Evolutionary conservation across 768 basidiomycete species (phyloP).

Genomic region (Boletus vermiculosoides): DNA sequence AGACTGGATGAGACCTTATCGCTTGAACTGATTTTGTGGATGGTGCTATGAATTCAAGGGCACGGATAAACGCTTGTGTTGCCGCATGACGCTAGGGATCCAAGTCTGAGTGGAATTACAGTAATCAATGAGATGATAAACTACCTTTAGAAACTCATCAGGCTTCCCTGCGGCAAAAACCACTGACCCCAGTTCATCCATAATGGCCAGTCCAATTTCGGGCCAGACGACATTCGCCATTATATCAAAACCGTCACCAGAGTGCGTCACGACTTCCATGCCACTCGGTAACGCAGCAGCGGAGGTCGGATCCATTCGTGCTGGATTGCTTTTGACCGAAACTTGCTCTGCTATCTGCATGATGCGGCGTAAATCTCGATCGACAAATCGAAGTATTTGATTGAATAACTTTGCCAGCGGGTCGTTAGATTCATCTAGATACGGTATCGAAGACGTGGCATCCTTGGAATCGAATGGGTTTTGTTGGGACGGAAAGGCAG

Average conservation of each 20-base stretch:
- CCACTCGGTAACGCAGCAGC: neutral
- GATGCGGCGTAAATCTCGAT: slow-evolving; percentile 68
- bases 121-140: slow-evolving; percentile 14
- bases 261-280: slow-evolving; percentile 5
- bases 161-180: slow-evolving; percentile 94
- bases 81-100: slow-evolving; percentile 73
- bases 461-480: slow-evolving; percentile 38
- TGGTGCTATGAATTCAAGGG: slow-evolving; percentile 81
- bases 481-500: slow-evolving; percentile 44
- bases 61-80: slow-evolving; percentile 77
- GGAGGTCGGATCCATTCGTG: slow-evolving; percentile 14
- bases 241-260: slow-evolving; percentile 64
- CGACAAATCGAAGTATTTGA: slow-evolving; percentile 76
- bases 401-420: slow-evolving; percentile 78
- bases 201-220: slow-evolving; percentile 75
- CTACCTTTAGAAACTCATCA: slow-evolving; percentile 83
- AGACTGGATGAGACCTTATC: slow-evolving; percentile 74
- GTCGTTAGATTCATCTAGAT: slow-evolving; percentile 66
- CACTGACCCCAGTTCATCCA: slow-evolving; percentile 76
- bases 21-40: slow-evolving; percentile 64
- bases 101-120: slow-evolving; percentile 1
- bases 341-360: slow-evolving; percentile 77
- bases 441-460: slow-evolving; percentile 38
- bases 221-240: slow-evolving; percentile 89
- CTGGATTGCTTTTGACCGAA: slow-evolving; percentile 45